Base-by-base conservation (phyloP, 1,284 basidiomycete genomes). In the Cutaneotrichosporon dermatis region DNA sequence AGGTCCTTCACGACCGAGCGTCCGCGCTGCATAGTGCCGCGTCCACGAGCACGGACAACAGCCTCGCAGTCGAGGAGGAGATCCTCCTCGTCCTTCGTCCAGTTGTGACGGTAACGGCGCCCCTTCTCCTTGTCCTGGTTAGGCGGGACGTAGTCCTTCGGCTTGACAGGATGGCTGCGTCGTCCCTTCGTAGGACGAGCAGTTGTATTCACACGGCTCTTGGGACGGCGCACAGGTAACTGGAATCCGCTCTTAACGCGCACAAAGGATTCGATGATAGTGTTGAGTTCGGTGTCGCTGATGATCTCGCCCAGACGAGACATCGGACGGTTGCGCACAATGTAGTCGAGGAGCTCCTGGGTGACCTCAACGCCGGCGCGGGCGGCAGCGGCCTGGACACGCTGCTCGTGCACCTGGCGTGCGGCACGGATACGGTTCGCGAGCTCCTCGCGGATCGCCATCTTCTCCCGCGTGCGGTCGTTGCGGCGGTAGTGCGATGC, bases 11-110 rank as follows among this genome's bases (percentile, higher is more conserved):
- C 62, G 11, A 69, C 71, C 6, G 49, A 16, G n/a, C 72, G 71
- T 36, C 73, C 69, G 85, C 85, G 59, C 88, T 82, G 16, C 86
- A 50, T 54, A 36, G 55, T 63, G 6, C 55, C 58, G 3, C 64
- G 58, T 40, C 55, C 52, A 5, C 93, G 86, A 13, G 88, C 88
- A 63, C 84, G 84, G 57, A 96, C 85, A 64, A 97, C 87, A 2
- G 85, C 88, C 46, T 85, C 87, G 1, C 87, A 87, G 71, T 97
- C 93, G 55, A 88, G 83, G 43, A 88, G 85, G 36, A 93, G 82
- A 62, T 95, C 93, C 64, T 95, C 91, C 62, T 87, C 92, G 52
- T 92, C 89, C 51, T 83, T 77, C 56, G 83, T 90, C 92, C 92
- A 95, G 53, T 85, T 83, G 71, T 90, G 90, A 55, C 90, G 83